These are phyloP conservation scores for Toxoplasma gondii DNA, from an alignment of 169 alveolate species.

Conservation along the genomic window DNA sequence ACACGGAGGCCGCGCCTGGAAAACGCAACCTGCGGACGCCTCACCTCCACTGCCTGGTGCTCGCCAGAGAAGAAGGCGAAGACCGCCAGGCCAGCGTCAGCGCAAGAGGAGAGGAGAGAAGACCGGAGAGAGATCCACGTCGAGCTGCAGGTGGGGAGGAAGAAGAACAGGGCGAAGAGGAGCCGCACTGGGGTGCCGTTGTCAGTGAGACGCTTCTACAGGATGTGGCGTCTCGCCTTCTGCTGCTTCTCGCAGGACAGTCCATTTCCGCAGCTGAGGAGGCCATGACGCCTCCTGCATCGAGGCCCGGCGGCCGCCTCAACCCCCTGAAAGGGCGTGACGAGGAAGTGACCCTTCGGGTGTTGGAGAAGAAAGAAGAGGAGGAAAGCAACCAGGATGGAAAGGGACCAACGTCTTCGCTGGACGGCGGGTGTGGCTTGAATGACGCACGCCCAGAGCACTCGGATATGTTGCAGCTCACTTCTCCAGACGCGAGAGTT, in stretches of 20 bases:
- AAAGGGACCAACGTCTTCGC: neutral
- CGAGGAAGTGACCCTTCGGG: neutral
- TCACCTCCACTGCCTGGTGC: too few relatives aligned
- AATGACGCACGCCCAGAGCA: neutral
- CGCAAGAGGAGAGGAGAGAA: neutral
- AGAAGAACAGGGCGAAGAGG: neutral
- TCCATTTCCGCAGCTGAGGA: slow-evolving; percentile 58
- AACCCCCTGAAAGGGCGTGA: neutral
- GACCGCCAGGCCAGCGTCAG: too few relatives aligned
- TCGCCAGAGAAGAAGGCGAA: too few relatives aligned
- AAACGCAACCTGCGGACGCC: neutral
- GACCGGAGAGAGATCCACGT: neutral
- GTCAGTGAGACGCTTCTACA: slow-evolving; percentile 48
- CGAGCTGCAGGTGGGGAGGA: neutral
- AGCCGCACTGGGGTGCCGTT: neutral
- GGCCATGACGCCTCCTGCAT: slow-evolving; percentile 40
- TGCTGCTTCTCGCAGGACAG: slow-evolving; percentile 59
- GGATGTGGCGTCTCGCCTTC: slow-evolving; percentile 50
- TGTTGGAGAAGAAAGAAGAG: neutral
- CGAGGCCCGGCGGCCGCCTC: neutral
- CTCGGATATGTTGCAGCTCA: neutral
- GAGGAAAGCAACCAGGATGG: neutral
- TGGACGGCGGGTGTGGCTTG: neutral
- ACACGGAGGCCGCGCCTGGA: neutral
- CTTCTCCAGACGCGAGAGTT: neutral